Percentiles rank a stretch among this genome's conserved stretches.
Conservation (phyloP, 2,329 filamentous ascomycete species). For the Verticillium nubilum region DNA sequence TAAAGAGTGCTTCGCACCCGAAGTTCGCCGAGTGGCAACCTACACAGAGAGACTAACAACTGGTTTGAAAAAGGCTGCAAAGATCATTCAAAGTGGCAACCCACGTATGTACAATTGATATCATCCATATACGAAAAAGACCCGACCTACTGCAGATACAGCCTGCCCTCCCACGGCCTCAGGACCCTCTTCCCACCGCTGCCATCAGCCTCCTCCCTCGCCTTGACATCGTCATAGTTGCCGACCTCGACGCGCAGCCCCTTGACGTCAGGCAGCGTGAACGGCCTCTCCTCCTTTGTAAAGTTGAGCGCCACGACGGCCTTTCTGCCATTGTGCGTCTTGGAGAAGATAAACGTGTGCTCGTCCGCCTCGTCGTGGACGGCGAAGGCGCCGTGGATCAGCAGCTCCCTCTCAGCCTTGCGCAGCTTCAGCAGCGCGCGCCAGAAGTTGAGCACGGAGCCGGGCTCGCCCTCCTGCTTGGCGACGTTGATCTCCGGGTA, state of each 20-base stretch:
- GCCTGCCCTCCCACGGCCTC: conserved; percentile 27
- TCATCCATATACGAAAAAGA: conserved; percentile 4
- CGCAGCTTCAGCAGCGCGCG: conserved; percentile 47
- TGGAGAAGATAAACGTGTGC: conserved; percentile 38
- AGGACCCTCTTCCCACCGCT: conserved; percentile 7
- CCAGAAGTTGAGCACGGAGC: conserved; percentile 57
- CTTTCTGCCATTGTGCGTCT: conserved; percentile 22
- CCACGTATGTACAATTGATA: conserved; percentile 5
- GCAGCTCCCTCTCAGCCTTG: conserved; percentile 49
- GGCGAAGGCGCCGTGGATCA: conserved; percentile 57
- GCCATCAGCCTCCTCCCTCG: conserved; percentile 3
- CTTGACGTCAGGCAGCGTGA: conserved; percentile 12
- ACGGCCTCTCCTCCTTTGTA: conserved; percentile 24
- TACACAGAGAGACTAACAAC: too few relatives aligned
- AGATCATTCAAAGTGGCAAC: too few relatives aligned
- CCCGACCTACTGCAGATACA: conserved; percentile 20
- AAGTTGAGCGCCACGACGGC: conserved; percentile 32
- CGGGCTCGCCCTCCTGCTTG: conserved; percentile 33
- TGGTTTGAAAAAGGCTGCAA: too few relatives aligned
- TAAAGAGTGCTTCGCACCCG: too few relatives aligned
- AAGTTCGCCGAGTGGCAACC: too few relatives aligned
- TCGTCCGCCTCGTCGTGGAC: conserved; percentile 41
- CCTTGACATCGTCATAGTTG: conserved; percentile 21
- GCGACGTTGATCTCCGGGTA: conserved; percentile 51
- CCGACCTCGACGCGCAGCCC: conserved; percentile 17